These are phyloP conservation scores for Postia placenta DNA, from an alignment of 768 basidiomycete genomes.

Conservation along the genomic window DNA sequence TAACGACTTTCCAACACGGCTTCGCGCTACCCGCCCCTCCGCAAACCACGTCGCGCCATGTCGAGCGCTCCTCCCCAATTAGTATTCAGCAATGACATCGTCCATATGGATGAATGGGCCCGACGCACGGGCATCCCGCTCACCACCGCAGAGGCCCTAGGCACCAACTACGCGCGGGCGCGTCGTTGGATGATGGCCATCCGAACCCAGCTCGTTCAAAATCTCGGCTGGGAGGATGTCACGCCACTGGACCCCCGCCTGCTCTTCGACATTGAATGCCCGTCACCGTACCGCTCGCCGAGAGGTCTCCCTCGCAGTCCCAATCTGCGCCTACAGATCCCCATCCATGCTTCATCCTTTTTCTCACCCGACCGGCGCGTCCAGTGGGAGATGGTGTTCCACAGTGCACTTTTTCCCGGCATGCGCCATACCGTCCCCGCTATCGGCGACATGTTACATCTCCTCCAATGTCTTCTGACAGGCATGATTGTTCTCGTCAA, in stretches of 20 bases:
- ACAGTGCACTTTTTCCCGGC: conserved; percentile 32
- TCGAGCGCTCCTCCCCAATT: conserved; percentile 43
- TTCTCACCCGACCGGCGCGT: conserved; percentile 80
- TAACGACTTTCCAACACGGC: conserved; percentile 4
- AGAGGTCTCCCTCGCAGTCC: conserved; percentile 74
- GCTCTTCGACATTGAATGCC: conserved; percentile 74
- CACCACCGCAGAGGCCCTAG: conserved; percentile 77
- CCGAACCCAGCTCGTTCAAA: conserved; percentile 55
- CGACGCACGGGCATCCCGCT: conserved; percentile 72
- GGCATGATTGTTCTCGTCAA: conserved; percentile 49
- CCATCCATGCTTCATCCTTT: conserved; percentile 76
- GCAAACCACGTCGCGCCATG: conserved; percentile 13
- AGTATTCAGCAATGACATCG: conserved; percentile 74
- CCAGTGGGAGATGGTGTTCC: conserved; percentile 90
- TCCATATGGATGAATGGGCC: conserved; percentile 81
- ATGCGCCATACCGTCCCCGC: conserved; percentile 32
- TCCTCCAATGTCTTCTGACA: conserved; percentile 36
- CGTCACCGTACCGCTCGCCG: conserved; percentile 72
- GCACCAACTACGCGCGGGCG: conserved; percentile 73
- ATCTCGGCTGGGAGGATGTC: conserved; percentile 66
- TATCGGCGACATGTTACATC: conserved; percentile 31
- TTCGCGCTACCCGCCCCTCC: conserved; percentile 6
- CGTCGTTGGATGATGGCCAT: conserved; percentile 70
- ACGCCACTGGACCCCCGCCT: conserved; percentile 58
- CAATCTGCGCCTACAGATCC: conserved; percentile 64